Evolutionary conservation across 257 asterid species (phyloP).

Genomic region (Asclepias syriaca): DNA sequence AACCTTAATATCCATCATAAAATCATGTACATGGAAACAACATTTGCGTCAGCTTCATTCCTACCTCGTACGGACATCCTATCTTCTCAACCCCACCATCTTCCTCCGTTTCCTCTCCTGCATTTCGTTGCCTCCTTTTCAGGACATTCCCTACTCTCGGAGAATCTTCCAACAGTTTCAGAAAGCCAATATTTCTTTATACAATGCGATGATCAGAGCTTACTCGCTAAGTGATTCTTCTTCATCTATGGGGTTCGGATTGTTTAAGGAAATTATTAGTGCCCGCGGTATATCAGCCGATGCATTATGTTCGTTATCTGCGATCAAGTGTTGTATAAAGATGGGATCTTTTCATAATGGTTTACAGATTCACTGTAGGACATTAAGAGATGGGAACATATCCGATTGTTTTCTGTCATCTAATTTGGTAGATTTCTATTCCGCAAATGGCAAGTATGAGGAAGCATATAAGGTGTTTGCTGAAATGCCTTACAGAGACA

Average conservation of each 20-base stretch:
- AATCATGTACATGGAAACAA: constrained; percentile 42
- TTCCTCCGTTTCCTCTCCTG: constrained; percentile 60
- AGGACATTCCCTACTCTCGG: constrained; percentile 43
- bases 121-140: constrained; percentile 49
- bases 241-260: constrained; percentile 39
- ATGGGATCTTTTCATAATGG: constrained; percentile 43
- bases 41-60: constrained; percentile 66
- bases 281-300: constrained; percentile 44
- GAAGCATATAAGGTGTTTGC: constrained; percentile 66
- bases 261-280: constrained; percentile 43
- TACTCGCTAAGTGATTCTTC: constrained; percentile 42
- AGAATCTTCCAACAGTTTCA: constrained; percentile 40
- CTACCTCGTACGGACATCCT: constrained; percentile 47
- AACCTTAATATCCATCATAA: constrained; percentile 44
- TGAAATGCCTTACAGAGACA: constrained; percentile 58
- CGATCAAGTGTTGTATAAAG: constrained; percentile 55
- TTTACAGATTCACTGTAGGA: constrained; percentile 50
- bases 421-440: constrained; percentile 69
- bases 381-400: constrained; percentile 49
- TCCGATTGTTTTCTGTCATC: constrained; percentile 52
- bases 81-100: constrained; percentile 35
- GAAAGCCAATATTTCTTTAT: constrained; percentile 43
- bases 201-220: constrained; percentile 61
- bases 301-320: constrained; percentile 48
- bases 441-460: constrained; percentile 29